phyloP scores from a whole-genome alignment of 352 stramenopile genomes.

The Phytophthora rubi region DNA sequence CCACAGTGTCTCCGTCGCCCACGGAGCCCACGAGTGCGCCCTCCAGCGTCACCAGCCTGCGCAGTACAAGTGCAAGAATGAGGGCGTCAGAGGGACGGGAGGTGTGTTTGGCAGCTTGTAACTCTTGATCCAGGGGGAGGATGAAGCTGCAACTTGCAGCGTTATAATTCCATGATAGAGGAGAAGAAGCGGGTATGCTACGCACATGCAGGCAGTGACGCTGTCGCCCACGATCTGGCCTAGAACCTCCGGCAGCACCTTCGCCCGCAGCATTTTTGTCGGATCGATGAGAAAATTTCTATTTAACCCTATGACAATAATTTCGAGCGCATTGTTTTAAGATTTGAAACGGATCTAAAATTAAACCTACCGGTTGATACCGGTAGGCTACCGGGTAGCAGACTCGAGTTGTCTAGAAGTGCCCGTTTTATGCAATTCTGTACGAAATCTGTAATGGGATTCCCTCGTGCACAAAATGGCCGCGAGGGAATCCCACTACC shows the following conservation, averaged over 20 bases:
- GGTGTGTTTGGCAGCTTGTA: constrained; percentile 1
- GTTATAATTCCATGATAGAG: background rate
- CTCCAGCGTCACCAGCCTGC: constrained; percentile 85
- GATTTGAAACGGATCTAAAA: too few species aligned
- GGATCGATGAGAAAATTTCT: background rate
- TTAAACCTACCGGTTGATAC: too few species aligned
- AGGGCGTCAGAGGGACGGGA: background rate
- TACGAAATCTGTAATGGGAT: too few species aligned
- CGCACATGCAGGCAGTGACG: constrained; percentile 78
- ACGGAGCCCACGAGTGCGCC: constrained; percentile 84
- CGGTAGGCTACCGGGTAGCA: too few species aligned
- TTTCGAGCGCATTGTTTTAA: too few species aligned
- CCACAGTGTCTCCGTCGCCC: constrained; percentile 56
- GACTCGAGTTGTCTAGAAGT: too few species aligned
- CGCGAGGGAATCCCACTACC: too few species aligned
- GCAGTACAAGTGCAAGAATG: constrained; percentile 1
- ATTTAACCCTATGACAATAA: too few species aligned
- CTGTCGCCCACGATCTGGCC: constrained; percentile 80
- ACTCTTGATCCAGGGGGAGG: constrained; percentile 2
- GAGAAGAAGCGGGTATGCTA: constrained; percentile 13
- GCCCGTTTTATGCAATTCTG: too few species aligned
- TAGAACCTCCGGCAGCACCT: constrained; percentile 81
- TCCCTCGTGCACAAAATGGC: too few species aligned
- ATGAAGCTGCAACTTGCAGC: constrained; percentile 9
- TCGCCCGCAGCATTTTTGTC: constrained; percentile 74